These are phyloP conservation scores for Talaromyces piceae DNA, from an alignment of 2,329 filamentous ascomycete species.

Conservation along the genomic window DNA sequence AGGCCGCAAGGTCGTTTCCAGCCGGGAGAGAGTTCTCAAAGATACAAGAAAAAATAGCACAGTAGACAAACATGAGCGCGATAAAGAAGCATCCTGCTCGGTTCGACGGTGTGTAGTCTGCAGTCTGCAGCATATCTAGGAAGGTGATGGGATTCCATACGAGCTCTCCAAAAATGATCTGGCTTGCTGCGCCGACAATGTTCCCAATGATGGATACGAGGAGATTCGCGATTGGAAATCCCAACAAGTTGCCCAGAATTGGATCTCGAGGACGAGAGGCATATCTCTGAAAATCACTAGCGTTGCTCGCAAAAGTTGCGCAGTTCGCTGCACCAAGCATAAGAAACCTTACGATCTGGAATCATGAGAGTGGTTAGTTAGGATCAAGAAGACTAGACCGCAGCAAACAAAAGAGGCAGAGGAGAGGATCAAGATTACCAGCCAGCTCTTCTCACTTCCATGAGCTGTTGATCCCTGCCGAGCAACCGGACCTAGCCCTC, in stretches of 20 bases:
- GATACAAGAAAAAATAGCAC: slow-evolving; percentile 38
- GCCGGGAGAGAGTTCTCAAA: slow-evolving; percentile 39
- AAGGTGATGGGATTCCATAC: slow-evolving; percentile 31
- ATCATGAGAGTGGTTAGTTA: too few relatives aligned
- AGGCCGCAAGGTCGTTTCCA: slow-evolving; percentile 32
- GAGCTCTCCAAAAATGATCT: slow-evolving; percentile 25
- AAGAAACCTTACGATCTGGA: slow-evolving; percentile 31
- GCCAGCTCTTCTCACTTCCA: slow-evolving; percentile 30
- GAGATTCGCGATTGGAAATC: slow-evolving; percentile 35
- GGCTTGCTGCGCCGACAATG: slow-evolving; percentile 27
- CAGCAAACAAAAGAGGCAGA: too few relatives aligned
- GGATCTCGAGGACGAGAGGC: slow-evolving; percentile 34
- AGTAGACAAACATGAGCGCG: slow-evolving; percentile 36
- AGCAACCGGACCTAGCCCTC: slow-evolving; percentile 18
- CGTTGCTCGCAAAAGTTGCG: slow-evolving; percentile 27
- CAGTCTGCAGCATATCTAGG: slow-evolving; percentile 30
- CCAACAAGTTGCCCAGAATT: slow-evolving; percentile 34
- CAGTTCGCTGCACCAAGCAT: slow-evolving; percentile 23
- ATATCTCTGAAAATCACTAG: slow-evolving; percentile 40
- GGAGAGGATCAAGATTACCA: too few relatives aligned
- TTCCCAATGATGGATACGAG: slow-evolving; percentile 35
- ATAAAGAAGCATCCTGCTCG: slow-evolving; percentile 37
- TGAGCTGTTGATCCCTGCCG: slow-evolving; percentile 22
- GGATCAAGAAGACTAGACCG: too few relatives aligned
- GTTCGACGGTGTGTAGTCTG: slow-evolving; percentile 28